These are phyloP conservation scores for Chytriomyces hyalinus DNA, from an alignment of 192 early-diverging fungal species.

Conservation along the genomic window DNA sequence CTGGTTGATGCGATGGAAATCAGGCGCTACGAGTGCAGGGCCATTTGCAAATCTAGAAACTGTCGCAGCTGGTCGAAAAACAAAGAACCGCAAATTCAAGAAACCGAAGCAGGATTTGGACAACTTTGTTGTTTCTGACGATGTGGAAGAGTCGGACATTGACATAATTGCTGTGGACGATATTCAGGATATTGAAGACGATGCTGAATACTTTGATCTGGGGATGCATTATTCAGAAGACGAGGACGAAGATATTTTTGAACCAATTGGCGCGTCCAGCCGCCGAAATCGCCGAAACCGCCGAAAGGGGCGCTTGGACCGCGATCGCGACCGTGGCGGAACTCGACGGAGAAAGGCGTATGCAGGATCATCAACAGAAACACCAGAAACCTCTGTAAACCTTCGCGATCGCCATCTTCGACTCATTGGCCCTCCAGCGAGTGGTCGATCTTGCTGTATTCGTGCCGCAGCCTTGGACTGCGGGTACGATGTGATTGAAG, in stretches of 20 bases:
- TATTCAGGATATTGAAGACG: conserved; percentile 20
- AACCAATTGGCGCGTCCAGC: background rate
- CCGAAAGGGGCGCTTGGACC: background rate
- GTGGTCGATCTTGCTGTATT: conserved; percentile 75
- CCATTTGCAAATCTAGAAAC: background rate
- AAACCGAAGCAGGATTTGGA: conserved; percentile 4
- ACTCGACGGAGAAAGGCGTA: background rate
- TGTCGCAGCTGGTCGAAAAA: background rate
- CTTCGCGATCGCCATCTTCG: conserved; percentile 40
- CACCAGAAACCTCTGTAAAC: too few relatives aligned
- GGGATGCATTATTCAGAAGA: background rate
- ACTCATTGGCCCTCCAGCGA: conserved; percentile 70
- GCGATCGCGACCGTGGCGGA: background rate
- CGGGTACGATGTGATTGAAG: conserved; percentile 79
- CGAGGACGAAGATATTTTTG: conserved; percentile 29
- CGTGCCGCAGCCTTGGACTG: conserved; percentile 73
- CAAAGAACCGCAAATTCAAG: background rate
- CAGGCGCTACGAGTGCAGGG: background rate
- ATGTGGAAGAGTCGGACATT: conserved; percentile 11
- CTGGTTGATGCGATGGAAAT: conserved; percentile 30
- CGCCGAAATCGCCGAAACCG: background rate
- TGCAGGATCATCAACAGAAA: too few relatives aligned
- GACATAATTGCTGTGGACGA: background rate
- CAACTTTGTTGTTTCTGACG: conserved; percentile 5
- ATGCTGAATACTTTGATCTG: background rate